Base-by-base conservation (phyloP, 345 rosid genomes). In the Lepidium africanum region DNA sequence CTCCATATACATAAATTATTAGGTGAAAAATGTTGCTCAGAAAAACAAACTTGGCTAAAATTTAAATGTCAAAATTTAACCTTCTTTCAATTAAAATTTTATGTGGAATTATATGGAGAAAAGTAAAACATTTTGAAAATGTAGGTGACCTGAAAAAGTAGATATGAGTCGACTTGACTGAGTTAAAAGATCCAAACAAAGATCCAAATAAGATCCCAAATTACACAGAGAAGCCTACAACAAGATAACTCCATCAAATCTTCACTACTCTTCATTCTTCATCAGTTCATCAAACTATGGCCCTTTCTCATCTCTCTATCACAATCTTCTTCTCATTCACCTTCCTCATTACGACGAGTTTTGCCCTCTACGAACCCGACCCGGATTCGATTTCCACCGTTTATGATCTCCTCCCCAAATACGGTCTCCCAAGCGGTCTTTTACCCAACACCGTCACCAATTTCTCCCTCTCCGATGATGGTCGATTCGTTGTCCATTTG, bases 371-470 rank as follows among this genome's bases (percentile, higher is more conserved):
- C 21, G 76, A 59, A 57, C 69, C 74, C 68, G 77, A 74, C 61
- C 71, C 80, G 32, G 64, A 71, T 59, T 74, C 49, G 4, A 23
- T 78, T 16, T 49, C 81, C 3, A 65, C 86, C 5, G 95, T 90
- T 41, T 86, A 81, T 79, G 96, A 93, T 2, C 74, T 91, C 83
- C 90, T 93, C 49, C 89, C 96, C n/a, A 67, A 84, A 61, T 91
- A 48, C 83, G 96, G 98, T 59, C 97, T 93, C 80, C 98, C 98
- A 3, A 65, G 82, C 45, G 98, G 98, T 0, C 84, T 93, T 12
- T 69, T 93, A 5, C 98, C 98, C 1, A 58, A 59, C 57, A 46
- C 89, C 47, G 97, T 91, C 70, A 63, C 58, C 9, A 67, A 63
- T 59, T 93, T 87, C 85, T 63, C 79, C 36, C 80, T 90, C 67